Base-by-base conservation (phyloP, 768 basidiomycete species). In the Thelephora ganbajun region DNA sequence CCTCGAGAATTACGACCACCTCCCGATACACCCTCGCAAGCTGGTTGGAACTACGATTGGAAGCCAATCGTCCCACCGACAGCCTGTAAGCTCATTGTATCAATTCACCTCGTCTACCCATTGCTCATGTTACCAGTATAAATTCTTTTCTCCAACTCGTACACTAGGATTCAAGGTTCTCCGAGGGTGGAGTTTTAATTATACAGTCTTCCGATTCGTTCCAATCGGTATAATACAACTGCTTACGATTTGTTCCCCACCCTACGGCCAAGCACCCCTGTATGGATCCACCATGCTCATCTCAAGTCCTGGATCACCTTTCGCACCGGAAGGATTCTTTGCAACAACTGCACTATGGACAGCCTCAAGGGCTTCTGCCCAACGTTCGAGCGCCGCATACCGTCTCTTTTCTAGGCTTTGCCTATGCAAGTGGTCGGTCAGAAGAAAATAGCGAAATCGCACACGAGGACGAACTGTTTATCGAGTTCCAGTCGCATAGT, bases 401-500 rank as follows among this genome's bases (percentile, higher is more conserved):
- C 91, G 79, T 57, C 81, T 82, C 68, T 83, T 87, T 62, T 92
- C 90, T 46, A 93, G 69, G 56, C 78, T 84, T 73, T 90, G 85
- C 53, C 89, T 92, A 46, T 14, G 48, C 4, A 19, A 30, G 30
- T 36, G 33, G 41, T 30, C 9, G 2, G 34, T 45, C 43, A 58
- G 55, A n/a, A n/a, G 43, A 43, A 49, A 46, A 47, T 35, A 41
- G 18, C 6, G 16, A 11, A 33, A 48, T 30, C 19, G 46, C 22
- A 46, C 34, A 19, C 22, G 2, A 45, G 26, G 20, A 70, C 80
- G 50, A 48, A 89, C 87, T 90, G 81, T 60, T 80, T 71, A 56
- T 94, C 92, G 35, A 99, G 70, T 57, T 98, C 90, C 13, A 99
- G 71, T 47, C 89, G 72, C 74, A 92, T 92, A 34, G 86, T 79